Base-by-base conservation (phyloP, 2,329 filamentous ascomycete genomes). In the Tolypocladium paradoxum region DNA sequence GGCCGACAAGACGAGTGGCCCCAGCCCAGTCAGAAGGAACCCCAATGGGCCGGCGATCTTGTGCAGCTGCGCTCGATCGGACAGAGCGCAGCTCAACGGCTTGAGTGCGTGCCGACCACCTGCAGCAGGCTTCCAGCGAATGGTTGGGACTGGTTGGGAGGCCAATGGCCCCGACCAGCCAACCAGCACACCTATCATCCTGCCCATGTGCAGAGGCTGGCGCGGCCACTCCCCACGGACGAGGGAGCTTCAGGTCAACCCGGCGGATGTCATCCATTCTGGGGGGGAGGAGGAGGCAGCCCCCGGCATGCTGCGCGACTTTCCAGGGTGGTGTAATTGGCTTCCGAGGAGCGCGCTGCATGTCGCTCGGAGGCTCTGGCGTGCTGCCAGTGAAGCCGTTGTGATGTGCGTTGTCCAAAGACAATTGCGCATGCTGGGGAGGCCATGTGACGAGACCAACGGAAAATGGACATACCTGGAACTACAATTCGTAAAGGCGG, bases 391-490 rank as follows among this genome's bases (percentile, higher is more conserved):
- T 31, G 16, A n/a, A 46, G 43, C 24, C 40, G n/a, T 31, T 8
- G 16, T 8, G 22, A 18, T 45, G 43, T 35, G 43, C 43, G 9
- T 33, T 11, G 43, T 20, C 27, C 43, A 4, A 9, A 11, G 27
- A 31, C 9, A 24, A 24, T 9, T 31, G 48, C 48, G 34, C 48
- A 24, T 20, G 22, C 37, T 7, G n/a, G 35, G 20, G 29, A 18
- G 36, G 38, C 7, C 27, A 24, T 33, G 49, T 24, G 49, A 45
- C 29, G 14, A 16, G 20, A 5, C 20, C 49, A 51, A 34, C 16
- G 37, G 18, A 11, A 51, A 45, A 45, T 29, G 3, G 8, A 54
- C 54, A 6, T 49, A 56, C 54, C 54, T 50, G 45, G 18, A 36
- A 50, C 48, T 31, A 27, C 47, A 40, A 35, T 40, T 49, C 43